phyloP scores from a whole-genome alignment of 352 stramenopile species.

The Phytophthora kernoviae region DNA sequence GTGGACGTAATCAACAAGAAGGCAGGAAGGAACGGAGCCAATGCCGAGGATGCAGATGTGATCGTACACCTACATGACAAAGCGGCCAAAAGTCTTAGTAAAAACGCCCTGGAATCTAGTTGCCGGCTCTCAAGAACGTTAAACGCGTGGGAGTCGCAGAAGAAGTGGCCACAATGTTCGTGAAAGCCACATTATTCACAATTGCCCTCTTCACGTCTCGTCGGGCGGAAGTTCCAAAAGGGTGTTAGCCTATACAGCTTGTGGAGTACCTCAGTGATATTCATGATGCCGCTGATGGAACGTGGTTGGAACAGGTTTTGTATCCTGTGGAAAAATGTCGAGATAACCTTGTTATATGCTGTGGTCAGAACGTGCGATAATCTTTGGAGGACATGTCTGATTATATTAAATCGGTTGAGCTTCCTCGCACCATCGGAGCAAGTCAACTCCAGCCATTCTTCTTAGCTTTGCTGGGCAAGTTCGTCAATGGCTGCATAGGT shows the following conservation, averaged over 20 bases:
- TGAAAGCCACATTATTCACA: neutral
- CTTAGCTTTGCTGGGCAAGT: slow-evolving; percentile 11
- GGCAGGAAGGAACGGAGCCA: neutral
- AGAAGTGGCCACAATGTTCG: neutral
- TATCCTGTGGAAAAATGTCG: neutral
- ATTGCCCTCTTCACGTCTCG: slow-evolving; percentile 12
- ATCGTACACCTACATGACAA: neutral
- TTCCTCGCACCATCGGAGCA: slow-evolving; percentile 5
- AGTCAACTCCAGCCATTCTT: slow-evolving; percentile 8
- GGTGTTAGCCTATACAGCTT: slow-evolving; percentile 15
- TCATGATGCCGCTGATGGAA: slow-evolving; percentile 2
- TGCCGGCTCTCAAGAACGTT: neutral
- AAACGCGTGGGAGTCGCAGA: neutral
- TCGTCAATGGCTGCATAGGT: neutral
- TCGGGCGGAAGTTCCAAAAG: slow-evolving; percentile 10
- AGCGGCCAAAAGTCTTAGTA: neutral
- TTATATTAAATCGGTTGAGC: slow-evolving; percentile 12
- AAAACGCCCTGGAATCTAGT: neutral
- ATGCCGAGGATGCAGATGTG: neutral
- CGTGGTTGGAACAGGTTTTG: neutral
- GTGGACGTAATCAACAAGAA: neutral
- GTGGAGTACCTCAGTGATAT: slow-evolving; percentile 14
- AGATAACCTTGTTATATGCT: slow-evolving; percentile 5
- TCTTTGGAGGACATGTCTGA: slow-evolving; percentile 10
- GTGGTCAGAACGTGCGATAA: slow-evolving; percentile 1